Evolutionary conservation across 23 red algal species (phyloP).

Genomic region (Pyropia haitanensis): DNA sequence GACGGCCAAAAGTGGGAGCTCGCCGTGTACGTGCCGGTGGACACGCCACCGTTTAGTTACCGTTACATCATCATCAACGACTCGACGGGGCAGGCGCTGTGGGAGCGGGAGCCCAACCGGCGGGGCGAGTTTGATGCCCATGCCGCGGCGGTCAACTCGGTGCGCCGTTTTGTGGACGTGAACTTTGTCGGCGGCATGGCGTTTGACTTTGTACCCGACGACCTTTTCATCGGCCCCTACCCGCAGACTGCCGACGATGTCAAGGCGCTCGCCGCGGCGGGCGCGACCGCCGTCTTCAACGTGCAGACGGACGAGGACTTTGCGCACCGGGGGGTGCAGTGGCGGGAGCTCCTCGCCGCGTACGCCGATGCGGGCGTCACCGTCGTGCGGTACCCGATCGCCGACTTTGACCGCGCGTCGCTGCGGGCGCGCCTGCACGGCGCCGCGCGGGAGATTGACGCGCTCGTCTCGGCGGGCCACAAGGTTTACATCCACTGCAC

Average conservation of each 20-base stretch:
- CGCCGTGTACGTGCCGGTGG: constrained; percentile 9
- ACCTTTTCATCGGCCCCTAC: constrained; percentile 85
- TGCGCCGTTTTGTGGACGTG: constrained; percentile 32
- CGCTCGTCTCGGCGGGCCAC: constrained; percentile 11
- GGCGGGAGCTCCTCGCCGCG: constrained; percentile 20
- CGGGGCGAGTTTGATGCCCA: constrained; percentile 19
- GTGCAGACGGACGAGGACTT: constrained; percentile 94
- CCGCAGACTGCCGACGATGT: constrained; percentile 64
- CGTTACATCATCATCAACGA: constrained; percentile 64
- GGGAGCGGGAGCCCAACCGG: constrained; percentile 91
- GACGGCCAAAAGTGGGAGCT: constrained; percentile 70
- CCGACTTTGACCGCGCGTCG: constrained; percentile 61
- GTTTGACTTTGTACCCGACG: constrained; percentile 53
- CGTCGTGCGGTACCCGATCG: constrained; percentile 41
- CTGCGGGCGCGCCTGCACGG: constrained; percentile 28
- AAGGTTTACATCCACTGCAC: constrained; percentile 86
- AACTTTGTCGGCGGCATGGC: constrained; percentile 78
- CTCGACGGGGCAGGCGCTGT: constrained; percentile 19
- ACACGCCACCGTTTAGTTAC: constrained; percentile 32
- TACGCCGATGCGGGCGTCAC: constrained; percentile 42
- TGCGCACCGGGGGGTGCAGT: constrained; percentile 62
- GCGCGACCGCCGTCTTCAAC: constrained; percentile 78
- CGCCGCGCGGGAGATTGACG: constrained; percentile 29
- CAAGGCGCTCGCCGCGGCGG: constrained; percentile 35
- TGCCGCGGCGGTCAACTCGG: constrained; percentile 24